Evolutionary conservation across 176 grass and related monocot genomes (phyloP).

Genomic region (Elaeis guineensis): DNA sequence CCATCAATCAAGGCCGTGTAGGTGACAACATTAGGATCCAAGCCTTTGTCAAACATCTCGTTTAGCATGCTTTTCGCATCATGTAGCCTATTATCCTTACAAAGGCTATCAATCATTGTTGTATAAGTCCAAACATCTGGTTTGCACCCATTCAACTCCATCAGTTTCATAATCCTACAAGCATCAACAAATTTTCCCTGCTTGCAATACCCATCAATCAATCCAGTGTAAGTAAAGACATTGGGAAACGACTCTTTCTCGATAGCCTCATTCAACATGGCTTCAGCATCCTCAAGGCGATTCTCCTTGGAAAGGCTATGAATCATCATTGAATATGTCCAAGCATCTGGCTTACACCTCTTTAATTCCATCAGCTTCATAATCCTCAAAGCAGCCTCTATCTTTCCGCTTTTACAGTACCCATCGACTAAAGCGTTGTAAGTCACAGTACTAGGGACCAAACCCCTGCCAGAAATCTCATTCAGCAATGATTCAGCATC

Average conservation of each 20-base stretch:
- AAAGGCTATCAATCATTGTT: conserved; percentile 9
- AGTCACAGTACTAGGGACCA: too few relatives aligned
- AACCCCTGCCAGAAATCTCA: too few relatives aligned
- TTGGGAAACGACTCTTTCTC: background rate
- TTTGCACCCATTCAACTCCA: conserved; percentile 10
- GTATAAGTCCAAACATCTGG: conserved; percentile 15
- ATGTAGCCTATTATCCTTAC: conserved; percentile 5
- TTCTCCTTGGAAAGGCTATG: background rate
- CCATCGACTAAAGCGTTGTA: too few relatives aligned
- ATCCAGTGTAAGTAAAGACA: conserved; percentile 8
- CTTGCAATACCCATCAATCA: conserved; percentile 16
- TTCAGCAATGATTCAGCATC: too few relatives aligned
- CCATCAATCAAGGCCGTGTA: conserved; percentile 18
- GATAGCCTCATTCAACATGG: conserved; percentile 5
- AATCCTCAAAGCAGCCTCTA: background rate
- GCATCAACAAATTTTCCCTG: conserved; percentile 1
- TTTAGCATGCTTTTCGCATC: conserved; percentile 10
- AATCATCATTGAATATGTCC: conserved; percentile 8
- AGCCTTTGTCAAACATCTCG: conserved; percentile 8
- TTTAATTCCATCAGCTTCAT: conserved; percentile 9
- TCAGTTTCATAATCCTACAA: background rate
- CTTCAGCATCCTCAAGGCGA: conserved; percentile 5
- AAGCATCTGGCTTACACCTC: conserved; percentile 8
- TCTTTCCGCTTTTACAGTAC: too few relatives aligned
- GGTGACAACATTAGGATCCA: conserved; percentile 10